These are phyloP conservation scores for Ogataea chonburiensis DNA, from an alignment of 805 yeast species.

Conservation along the genomic window DNA sequence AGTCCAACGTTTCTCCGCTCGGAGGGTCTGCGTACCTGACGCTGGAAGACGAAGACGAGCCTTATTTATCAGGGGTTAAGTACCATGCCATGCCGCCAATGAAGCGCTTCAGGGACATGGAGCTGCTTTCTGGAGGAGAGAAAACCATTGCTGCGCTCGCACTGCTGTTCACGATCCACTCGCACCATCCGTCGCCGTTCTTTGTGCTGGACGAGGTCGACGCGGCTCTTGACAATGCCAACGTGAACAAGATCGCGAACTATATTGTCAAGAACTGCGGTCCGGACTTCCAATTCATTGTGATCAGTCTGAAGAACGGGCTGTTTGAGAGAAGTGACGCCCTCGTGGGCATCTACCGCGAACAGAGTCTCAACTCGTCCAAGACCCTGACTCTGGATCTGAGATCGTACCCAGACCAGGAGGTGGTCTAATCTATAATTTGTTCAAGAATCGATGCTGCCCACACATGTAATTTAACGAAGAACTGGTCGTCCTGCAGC, in stretches of 20 bases:
- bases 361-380: slow-evolving; percentile 70
- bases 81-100: slow-evolving; percentile 96
- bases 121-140: slow-evolving; percentile 92
- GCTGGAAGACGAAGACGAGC: slow-evolving; percentile 86
- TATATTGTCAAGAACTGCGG: slow-evolving; percentile 76
- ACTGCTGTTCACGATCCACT: slow-evolving; percentile 83
- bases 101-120: slow-evolving; percentile 92
- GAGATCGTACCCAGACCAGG: slow-evolving; percentile 51
- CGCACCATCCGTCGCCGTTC: slow-evolving; percentile 91
- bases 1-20: slow-evolving; percentile 62
- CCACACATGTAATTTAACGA: slow-evolving; percentile 64
- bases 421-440: slow-evolving; percentile 14
- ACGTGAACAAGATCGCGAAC: slow-evolving; percentile 82
- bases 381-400: slow-evolving; percentile 72
- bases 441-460: slow-evolving; percentile 49
- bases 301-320: slow-evolving; percentile 84
- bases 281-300: slow-evolving; percentile 84
- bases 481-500: slow-evolving; percentile 50
- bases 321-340: slow-evolving; percentile 88
- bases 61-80: slow-evolving; percentile 76
- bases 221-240: slow-evolving; percentile 91
- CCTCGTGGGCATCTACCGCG: slow-evolving; percentile 88
- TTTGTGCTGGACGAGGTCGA: slow-evolving; percentile 97
- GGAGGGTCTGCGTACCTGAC: slow-evolving; percentile 95
- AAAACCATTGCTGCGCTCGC: slow-evolving; percentile 96